phyloP scores from a whole-genome alignment of 768 basidiomycete species.

The Mycena belliarum region DNA sequence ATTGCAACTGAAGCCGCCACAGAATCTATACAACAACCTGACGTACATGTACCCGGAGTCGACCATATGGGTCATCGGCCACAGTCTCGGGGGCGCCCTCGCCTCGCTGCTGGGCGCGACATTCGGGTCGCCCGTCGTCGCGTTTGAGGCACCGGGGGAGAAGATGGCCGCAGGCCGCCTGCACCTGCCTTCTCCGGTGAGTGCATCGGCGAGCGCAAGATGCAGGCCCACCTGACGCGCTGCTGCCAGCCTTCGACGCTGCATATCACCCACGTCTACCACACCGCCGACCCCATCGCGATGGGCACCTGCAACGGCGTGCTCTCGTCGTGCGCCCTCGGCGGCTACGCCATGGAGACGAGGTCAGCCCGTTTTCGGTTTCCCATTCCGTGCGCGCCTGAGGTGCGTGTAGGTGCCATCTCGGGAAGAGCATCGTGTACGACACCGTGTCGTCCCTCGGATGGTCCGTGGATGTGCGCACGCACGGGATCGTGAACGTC shows the following conservation, averaged over 20 bases:
- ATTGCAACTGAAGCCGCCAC: conserved; percentile 2
- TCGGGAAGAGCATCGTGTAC: conserved; percentile 84
- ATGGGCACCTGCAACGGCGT: conserved; percentile 87
- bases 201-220: conserved; percentile 21
- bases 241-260: conserved; percentile 65
- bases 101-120: conserved; percentile 84
- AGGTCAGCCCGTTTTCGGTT: conserved; percentile 43
- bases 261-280: conserved; percentile 88
- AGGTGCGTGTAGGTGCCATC: conserved; percentile 66
- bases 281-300: conserved; percentile 93
- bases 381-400: conserved; percentile 4
- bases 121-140: conserved; percentile 84
- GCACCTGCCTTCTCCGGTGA: conserved; percentile 84
- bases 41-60: conserved; percentile 90
- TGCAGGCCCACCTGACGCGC: background rate
- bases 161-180: conserved; percentile 74
- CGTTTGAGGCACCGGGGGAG: conserved; percentile 91
- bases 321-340: conserved; percentile 78
- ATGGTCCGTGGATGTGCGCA: conserved; percentile 84
- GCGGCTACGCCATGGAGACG: conserved; percentile 88
- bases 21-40: conserved; percentile 95
- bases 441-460: conserved; percentile 86
- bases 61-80: conserved; percentile 85
- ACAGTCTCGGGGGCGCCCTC: conserved; percentile 72
- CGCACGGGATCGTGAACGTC: conserved; percentile 75